Evolutionary conservation across 371 early-diverging fungal species (phyloP).

Genomic region (Mortierella sp.): DNA sequence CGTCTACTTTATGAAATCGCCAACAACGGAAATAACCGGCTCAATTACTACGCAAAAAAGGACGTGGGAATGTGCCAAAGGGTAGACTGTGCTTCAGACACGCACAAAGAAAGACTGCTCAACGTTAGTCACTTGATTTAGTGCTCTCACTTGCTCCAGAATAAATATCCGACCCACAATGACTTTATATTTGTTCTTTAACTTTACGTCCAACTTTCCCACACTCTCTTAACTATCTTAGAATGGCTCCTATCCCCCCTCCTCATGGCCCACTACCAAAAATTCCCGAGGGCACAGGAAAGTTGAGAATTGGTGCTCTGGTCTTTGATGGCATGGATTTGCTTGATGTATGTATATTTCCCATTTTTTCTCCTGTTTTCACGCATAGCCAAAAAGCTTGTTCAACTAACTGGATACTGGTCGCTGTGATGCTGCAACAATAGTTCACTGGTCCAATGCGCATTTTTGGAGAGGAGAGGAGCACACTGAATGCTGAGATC

Average conservation of each 20-base stretch:
- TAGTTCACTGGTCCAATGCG: conserved; percentile 45
- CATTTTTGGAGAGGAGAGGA: conserved; percentile 37
- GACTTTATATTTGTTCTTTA: background rate
- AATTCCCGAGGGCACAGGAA: conserved; percentile 29
- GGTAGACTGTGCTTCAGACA: too few species aligned
- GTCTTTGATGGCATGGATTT: conserved; percentile 40
- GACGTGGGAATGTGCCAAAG: too few species aligned
- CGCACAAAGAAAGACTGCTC: too few species aligned
- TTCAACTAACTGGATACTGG: background rate
- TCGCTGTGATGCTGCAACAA: background rate
- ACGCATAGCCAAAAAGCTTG: background rate
- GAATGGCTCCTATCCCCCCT: background rate
- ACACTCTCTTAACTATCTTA: background rate
- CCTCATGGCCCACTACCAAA: conserved; percentile 47
- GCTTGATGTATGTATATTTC: conserved; percentile 35
- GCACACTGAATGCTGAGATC: conserved; percentile 34
- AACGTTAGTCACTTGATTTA: too few species aligned
- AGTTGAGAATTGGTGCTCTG: conserved; percentile 37
- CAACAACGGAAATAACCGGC: background rate
- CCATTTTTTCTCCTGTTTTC: background rate
- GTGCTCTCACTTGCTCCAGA: background rate
- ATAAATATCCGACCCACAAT: background rate
- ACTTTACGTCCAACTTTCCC: background rate
- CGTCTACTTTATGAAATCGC: background rate
- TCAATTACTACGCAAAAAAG: background rate